These are phyloP conservation scores for Drosera capensis DNA, from an alignment of 148 eudicot genomes.

Conservation along the genomic window DNA sequence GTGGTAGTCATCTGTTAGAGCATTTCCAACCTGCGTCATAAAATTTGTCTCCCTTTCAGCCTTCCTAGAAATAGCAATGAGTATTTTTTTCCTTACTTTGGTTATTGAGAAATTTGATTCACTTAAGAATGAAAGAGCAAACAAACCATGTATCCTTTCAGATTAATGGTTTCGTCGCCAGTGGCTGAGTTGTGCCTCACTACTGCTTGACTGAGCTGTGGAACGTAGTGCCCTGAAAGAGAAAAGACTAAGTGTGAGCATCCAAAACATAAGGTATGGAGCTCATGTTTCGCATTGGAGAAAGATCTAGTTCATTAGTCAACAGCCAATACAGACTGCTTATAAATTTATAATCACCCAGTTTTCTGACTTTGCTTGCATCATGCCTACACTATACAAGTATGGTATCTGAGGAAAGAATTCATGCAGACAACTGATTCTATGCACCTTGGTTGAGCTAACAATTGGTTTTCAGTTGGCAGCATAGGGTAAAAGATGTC, in stretches of 20 bases:
- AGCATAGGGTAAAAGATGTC: not conserved
- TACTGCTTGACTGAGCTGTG: constrained; percentile 92
- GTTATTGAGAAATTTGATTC: not conserved
- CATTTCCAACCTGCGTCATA: constrained; percentile 78
- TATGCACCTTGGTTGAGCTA: too few relatives aligned
- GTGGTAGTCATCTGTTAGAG: constrained; percentile 63
- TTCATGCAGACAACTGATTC: too few relatives aligned
- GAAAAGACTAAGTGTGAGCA: not conserved
- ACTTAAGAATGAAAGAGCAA: constrained; percentile 1
- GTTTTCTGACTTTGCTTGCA: too few relatives aligned
- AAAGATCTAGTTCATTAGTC: too few relatives aligned
- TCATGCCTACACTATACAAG: not conserved
- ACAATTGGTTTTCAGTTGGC: too few relatives aligned
- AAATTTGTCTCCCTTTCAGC: not conserved
- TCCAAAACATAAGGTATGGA: not conserved
- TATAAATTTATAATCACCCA: too few relatives aligned
- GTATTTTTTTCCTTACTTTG: not conserved
- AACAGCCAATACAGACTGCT: too few relatives aligned
- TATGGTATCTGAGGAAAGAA: too few relatives aligned
- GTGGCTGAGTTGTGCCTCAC: constrained; percentile 45
- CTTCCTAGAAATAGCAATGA: not conserved
- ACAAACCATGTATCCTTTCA: constrained; percentile 89
- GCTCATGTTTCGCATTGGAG: too few relatives aligned
- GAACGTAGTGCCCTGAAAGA: constrained; percentile 84
- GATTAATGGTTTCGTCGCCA: constrained; percentile 27